Evolutionary conservation across 805 yeast genomes (phyloP).

Genomic region (Schwanniomyces vanrijiae): DNA sequence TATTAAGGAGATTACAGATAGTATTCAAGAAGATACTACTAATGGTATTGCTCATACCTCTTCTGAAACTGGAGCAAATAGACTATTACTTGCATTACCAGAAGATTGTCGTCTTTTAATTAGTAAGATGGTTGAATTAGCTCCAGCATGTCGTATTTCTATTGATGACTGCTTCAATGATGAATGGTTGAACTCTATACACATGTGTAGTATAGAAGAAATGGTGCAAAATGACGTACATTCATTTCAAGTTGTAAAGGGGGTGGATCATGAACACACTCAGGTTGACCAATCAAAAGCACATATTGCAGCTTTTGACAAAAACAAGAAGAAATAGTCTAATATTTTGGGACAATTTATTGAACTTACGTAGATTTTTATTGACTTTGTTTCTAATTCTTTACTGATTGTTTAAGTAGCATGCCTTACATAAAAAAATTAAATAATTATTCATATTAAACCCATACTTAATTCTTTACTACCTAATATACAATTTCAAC

Average conservation of each 20-base stretch:
- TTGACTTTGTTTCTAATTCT: not conserved
- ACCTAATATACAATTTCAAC: conserved; percentile 7
- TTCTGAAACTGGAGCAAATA: conserved; percentile 65
- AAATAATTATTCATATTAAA: not conserved
- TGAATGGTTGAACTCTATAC: conserved; percentile 62
- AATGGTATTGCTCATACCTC: conserved; percentile 57
- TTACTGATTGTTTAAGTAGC: not conserved
- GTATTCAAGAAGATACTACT: conserved; percentile 10
- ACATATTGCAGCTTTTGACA: conserved; percentile 90
- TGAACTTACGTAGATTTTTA: not conserved
- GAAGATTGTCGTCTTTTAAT: conserved; percentile 66
- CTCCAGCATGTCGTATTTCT: conserved; percentile 83
- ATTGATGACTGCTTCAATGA: conserved; percentile 78
- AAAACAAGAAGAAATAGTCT: conserved; percentile 62
- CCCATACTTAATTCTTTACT: too few relatives aligned
- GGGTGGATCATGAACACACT: conserved; percentile 76
- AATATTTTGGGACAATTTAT: not conserved
- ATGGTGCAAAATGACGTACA: conserved; percentile 36
- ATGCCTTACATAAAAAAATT: not conserved
- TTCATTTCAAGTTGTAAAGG: conserved; percentile 38
- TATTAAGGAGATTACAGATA: conserved; percentile 15
- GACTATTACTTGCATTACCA: conserved; percentile 70
- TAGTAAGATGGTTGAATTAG: conserved; percentile 75
- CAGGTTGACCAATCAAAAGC: conserved; percentile 92
- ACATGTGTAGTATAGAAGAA: conserved; percentile 67